These are phyloP conservation scores for Shiraia sp. DNA, from an alignment of 2,329 filamentous ascomycete species.

Conservation along the genomic window DNA sequence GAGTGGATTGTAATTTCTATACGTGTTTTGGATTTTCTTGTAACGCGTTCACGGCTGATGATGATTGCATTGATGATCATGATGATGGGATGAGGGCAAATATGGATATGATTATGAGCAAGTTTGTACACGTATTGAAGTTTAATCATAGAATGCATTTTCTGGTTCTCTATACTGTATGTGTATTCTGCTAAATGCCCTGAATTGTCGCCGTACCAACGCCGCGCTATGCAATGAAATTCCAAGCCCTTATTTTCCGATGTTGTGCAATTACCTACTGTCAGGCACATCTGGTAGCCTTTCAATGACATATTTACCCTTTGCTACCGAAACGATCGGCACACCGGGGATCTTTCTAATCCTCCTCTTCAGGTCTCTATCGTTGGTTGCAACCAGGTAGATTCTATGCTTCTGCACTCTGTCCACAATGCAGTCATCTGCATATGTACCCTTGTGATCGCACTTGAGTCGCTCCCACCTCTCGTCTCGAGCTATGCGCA, in stretches of 20 bases:
- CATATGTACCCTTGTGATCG: conserved; percentile 86
- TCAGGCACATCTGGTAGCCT: conserved; percentile 83
- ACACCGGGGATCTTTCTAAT: conserved; percentile 81
- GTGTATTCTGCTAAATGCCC: background rate
- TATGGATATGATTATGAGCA: too few species aligned
- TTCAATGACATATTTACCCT: conserved; percentile 94
- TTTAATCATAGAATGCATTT: background rate
- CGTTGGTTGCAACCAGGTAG: conserved; percentile 53
- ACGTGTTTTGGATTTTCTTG: background rate
- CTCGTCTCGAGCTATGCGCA: conserved; percentile 86
- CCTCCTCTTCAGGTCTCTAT: conserved; percentile 71
- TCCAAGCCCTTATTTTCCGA: background rate
- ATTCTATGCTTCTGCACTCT: conserved; percentile 52
- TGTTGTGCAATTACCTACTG: conserved; percentile 35
- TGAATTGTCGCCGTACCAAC: conserved; percentile 2
- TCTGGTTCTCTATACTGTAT: background rate
- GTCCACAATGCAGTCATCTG: conserved; percentile 66
- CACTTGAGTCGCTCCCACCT: conserved; percentile 84
- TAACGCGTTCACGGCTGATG: too few species aligned
- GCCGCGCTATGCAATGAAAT: conserved; percentile 10
- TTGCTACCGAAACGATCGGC: conserved; percentile 77
- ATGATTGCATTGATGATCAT: background rate
- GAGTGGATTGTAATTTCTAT: conserved; percentile 18
- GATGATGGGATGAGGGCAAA: background rate
- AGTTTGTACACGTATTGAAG: background rate